Evolutionary conservation across 371 early-diverging fungal species (phyloP).

Genomic region (Mucor piriformis): DNA sequence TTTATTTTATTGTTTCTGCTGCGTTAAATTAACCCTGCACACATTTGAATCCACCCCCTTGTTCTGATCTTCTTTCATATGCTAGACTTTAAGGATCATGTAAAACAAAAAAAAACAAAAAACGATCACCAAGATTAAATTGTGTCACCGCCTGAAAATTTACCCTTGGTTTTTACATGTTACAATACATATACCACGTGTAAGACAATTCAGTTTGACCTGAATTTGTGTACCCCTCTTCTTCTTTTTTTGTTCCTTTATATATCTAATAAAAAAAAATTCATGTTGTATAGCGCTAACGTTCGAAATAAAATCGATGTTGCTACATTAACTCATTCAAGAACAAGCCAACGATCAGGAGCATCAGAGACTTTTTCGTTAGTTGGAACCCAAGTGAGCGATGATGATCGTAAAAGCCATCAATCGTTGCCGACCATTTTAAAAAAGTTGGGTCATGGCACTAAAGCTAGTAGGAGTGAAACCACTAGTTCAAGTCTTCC

Average conservation of each 20-base stretch:
- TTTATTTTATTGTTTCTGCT: no score
- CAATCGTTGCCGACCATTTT: background rate
- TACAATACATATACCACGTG: background rate
- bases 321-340: background rate
- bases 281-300: background rate
- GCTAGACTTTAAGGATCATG: no score
- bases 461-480: constrained; percentile 7
- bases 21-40: no score
- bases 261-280: background rate
- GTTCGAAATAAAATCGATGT: background rate
- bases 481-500: background rate
- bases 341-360: background rate
- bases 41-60: no score
- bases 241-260: background rate
- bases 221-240: background rate
- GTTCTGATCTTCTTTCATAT: no score
- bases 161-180: no score
- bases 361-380: background rate
- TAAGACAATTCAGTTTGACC: background rate
- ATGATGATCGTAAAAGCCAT: background rate
- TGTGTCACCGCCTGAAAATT: no score
- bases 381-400: background rate
- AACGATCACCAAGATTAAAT: no score
- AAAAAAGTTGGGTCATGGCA: background rate
- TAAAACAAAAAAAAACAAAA: no score